These are phyloP conservation scores for Zoysia japonica DNA, from an alignment of 176 grass and related monocot species.

Conservation along the genomic window DNA sequence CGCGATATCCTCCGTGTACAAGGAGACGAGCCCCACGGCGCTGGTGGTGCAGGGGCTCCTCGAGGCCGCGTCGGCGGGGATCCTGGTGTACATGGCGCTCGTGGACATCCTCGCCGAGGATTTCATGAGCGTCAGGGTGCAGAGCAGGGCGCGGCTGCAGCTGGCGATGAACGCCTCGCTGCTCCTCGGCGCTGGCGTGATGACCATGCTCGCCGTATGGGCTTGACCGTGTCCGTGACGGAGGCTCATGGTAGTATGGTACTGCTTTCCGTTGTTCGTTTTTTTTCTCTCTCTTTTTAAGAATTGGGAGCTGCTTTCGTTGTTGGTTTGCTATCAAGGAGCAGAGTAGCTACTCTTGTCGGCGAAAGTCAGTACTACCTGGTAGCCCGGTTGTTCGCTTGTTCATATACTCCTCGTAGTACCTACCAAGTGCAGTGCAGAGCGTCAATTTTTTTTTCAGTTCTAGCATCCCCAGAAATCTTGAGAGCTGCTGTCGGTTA, in stretches of 20 bases:
- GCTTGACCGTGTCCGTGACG: slow-evolving; percentile 28
- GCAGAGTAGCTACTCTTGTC: no score
- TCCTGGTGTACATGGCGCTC: slow-evolving; percentile 73
- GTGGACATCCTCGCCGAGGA: slow-evolving; percentile 69
- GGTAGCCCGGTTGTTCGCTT: no score
- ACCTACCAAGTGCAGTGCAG: no score
- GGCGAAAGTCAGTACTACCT: no score
- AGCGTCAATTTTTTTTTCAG: no score
- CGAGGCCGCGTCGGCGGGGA: slow-evolving; percentile 56
- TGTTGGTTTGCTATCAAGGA: no score
- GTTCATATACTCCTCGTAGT: no score
- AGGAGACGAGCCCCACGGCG: slow-evolving; percentile 62
- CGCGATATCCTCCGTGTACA: slow-evolving; percentile 59
- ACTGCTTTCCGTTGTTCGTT: no score
- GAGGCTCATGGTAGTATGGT: no score
- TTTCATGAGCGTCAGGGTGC: slow-evolving; percentile 55
- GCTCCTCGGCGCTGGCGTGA: slow-evolving; percentile 61
- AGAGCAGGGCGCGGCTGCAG: slow-evolving; percentile 51
- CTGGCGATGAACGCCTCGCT: slow-evolving; percentile 41
- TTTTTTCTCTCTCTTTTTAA: no score
- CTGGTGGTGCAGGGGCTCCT: slow-evolving; percentile 68
- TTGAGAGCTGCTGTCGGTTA: background rate
- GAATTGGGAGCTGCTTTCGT: no score
- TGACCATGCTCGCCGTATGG: slow-evolving; percentile 78
- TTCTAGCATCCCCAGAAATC: background rate